A percentile compares a stretch with the other conserved stretches of the same genome.
Conservation (phyloP, 1,284 basidiomycete genomes). For the Heterobasidion parviporum region DNA sequence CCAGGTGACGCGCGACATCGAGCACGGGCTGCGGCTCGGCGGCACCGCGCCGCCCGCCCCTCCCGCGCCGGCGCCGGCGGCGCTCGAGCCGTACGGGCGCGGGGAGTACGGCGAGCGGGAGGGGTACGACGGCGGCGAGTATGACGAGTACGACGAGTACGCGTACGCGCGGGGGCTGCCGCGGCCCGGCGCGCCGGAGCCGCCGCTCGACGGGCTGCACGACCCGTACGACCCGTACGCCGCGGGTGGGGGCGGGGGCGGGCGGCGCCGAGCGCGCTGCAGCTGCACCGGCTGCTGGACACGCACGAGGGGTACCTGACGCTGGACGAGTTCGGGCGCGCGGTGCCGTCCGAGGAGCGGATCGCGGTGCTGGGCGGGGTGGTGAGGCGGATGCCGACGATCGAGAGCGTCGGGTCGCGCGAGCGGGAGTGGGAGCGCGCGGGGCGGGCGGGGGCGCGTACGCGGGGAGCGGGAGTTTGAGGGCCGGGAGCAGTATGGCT, state of each 20-base stretch:
- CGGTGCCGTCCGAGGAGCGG: constrained; percentile 33
- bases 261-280: constrained; percentile 1
- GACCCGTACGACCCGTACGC: too few relatives aligned
- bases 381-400: constrained; percentile 70
- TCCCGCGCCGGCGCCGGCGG: constrained; percentile 11
- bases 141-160: too few relatives aligned
- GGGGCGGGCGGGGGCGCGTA: too few relatives aligned
- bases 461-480: too few relatives aligned
- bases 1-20: constrained; percentile 42
- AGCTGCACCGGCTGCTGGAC: constrained; percentile 10
- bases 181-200: too few relatives aligned
- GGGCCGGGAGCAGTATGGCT: too few relatives aligned
- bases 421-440: constrained; percentile 17
- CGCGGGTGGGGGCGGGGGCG: too few relatives aligned
- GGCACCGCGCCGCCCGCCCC: constrained; percentile 20
- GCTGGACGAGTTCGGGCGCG: constrained; percentile 12
- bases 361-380: constrained; percentile 52
- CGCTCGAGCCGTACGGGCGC: too few relatives aligned
- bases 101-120: too few relatives aligned
- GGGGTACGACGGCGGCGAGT: too few relatives aligned
- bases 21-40: constrained; percentile 31
- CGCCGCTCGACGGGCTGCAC: too few relatives aligned
- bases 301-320: constrained; percentile 6
- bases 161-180: too few relatives aligned
- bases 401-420: constrained; percentile 61